These are phyloP conservation scores for Penicillium polonicum DNA, from an alignment of 2,329 filamentous ascomycete species.

Conservation along the genomic window DNA sequence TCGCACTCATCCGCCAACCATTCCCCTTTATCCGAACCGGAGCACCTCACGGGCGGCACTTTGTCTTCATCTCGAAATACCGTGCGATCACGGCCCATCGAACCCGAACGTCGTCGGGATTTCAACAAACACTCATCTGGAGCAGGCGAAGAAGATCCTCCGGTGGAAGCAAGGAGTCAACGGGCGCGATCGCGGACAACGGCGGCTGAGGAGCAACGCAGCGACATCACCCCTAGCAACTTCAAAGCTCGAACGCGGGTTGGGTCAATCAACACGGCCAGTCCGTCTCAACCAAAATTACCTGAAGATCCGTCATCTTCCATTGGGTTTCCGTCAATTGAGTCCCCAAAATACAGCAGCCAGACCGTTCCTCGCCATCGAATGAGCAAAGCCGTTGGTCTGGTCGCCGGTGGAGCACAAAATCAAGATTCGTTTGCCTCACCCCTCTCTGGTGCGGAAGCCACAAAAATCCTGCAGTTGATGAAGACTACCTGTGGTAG, in stretches of 20 bases:
- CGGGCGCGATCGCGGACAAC: constrained; percentile 43
- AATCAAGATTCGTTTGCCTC: constrained; percentile 35
- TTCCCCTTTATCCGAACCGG: constrained; percentile 41
- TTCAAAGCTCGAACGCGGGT: constrained; percentile 39
- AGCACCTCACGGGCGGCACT: constrained; percentile 32
- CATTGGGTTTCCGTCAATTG: constrained; percentile 51
- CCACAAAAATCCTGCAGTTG: constrained; percentile 49
- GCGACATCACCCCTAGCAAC: constrained; percentile 36
- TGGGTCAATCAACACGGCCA: constrained; percentile 42
- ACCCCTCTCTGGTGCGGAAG: constrained; percentile 45
- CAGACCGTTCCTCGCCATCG: constrained; percentile 36
- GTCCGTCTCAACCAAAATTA: constrained; percentile 34
- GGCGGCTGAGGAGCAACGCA: constrained; percentile 44
- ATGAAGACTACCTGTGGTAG: constrained; percentile 54
- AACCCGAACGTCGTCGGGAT: constrained; percentile 36
- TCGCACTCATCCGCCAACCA: constrained; percentile 36
- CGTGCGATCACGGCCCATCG: constrained; percentile 34
- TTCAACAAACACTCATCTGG: constrained; percentile 30
- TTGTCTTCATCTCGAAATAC: constrained; percentile 40
- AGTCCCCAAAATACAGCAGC: constrained; percentile 40
- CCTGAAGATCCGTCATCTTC: constrained; percentile 42
- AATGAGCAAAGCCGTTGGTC: constrained; percentile 32
- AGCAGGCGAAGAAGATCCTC: constrained; percentile 36
- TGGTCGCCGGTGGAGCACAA: constrained; percentile 27
- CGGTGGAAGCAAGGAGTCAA: constrained; percentile 33